phyloP scores from a whole-genome alignment of 2,329 filamentous ascomycete species.

The Colletotrichum eremochloae region DNA sequence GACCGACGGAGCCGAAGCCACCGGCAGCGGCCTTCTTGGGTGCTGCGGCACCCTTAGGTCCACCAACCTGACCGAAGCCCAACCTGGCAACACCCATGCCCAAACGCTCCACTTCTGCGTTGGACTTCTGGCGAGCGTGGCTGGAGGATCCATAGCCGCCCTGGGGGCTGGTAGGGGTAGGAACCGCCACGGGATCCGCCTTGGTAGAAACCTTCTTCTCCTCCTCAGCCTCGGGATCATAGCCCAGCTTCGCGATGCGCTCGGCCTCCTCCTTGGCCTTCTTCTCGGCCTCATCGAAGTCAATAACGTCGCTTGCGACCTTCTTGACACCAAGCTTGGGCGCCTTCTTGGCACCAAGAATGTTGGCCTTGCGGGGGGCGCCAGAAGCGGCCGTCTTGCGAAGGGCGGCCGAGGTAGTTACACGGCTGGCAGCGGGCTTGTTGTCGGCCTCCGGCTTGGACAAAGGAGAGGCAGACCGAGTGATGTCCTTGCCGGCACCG shows the following conservation, averaged over 20 bases:
- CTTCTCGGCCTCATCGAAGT: conserved; percentile 97
- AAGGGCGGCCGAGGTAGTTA: conserved; percentile 84
- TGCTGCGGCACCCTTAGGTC: conserved; percentile 68
- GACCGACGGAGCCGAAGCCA: conserved; percentile 87
- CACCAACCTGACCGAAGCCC: conserved; percentile 88
- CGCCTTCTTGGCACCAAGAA: conserved; percentile 87
- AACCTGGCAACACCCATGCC: conserved; percentile 90
- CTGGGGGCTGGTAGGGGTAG: conserved; percentile 80
- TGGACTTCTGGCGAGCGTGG: conserved; percentile 71
- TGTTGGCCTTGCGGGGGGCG: conserved; percentile 83
- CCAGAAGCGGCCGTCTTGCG: conserved; percentile 77
- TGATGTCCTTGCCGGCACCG: conserved; percentile 76
- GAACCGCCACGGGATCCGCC: conserved; percentile 73
- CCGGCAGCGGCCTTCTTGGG: conserved; percentile 79
- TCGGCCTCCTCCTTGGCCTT: conserved; percentile 98
- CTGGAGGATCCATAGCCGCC: conserved; percentile 73
- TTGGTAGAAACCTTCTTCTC: conserved; percentile 61
- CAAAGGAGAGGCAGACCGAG: conserved; percentile 88
- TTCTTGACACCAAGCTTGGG: conserved; percentile 95
- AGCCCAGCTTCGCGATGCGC: conserved; percentile 93
- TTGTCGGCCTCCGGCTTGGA: conserved; percentile 68
- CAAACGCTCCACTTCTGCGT: conserved; percentile 86
- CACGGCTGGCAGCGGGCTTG: conserved; percentile 75
- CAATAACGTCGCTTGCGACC: conserved; percentile 82
- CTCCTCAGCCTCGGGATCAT: conserved; percentile 90